phyloP scores from a whole-genome alignment of 2,329 filamentous ascomycete species.

The Helminthosporium solani region DNA sequence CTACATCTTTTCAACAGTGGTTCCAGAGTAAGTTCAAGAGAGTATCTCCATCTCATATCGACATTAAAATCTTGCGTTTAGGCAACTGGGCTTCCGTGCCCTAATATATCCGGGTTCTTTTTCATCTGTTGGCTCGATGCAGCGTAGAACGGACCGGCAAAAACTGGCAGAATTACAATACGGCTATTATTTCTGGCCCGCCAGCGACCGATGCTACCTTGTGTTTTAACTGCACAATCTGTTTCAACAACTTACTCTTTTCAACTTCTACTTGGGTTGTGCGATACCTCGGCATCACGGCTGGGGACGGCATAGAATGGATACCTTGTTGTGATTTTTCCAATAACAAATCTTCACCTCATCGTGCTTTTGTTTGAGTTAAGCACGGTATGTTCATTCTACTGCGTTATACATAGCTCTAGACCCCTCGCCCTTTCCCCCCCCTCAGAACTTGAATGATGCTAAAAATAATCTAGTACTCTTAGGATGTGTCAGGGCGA shows the following conservation, averaged over 20 bases:
- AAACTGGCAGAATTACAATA: too few species aligned
- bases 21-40: slow-evolving; percentile 23
- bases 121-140: too few species aligned
- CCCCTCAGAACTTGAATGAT: too few species aligned
- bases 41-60: neutral
- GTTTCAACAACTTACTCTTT: neutral
- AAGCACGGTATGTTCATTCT: too few species aligned
- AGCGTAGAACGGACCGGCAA: neutral
- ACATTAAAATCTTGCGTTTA: slow-evolving; percentile 2
- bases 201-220: too few species aligned
- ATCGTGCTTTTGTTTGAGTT: neutral
- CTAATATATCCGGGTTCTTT: slow-evolving; percentile 12
- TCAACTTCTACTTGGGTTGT: neutral
- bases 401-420: too few species aligned
- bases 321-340: neutral
- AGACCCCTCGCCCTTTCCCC: too few species aligned
- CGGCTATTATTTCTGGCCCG: too few species aligned
- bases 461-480: too few species aligned
- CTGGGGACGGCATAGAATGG: neutral
- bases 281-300: neutral
- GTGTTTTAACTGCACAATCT: neutral
- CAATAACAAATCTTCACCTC: neutral
- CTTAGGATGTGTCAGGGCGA: too few species aligned
- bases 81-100: slow-evolving; percentile 38
- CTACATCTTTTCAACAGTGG: slow-evolving; percentile 43